Base-by-base conservation (phyloP, 352 stramenopile species). In the Phytophthora litchii region DNA sequence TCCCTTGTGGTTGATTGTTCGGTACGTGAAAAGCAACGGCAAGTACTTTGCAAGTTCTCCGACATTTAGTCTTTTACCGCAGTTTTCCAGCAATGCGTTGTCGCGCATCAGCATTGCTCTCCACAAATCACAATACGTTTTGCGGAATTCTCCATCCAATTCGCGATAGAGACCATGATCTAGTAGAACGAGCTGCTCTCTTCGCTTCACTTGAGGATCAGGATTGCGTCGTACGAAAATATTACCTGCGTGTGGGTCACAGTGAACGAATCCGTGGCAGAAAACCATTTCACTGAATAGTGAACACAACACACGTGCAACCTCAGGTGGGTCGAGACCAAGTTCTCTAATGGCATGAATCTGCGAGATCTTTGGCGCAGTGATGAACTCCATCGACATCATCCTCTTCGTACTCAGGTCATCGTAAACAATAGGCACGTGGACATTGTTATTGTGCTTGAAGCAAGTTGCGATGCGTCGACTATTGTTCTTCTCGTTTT, bases 341-440 rank as follows among this genome's bases (percentile, higher is more conserved):
- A 92, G 67, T 5, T 74, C 75, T 41, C 79, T 48, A 25, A 99
- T 95, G 13, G 72, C 75, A 29, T 93, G 72, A 23, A 92, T 45
- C 57, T 99, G 76, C 31, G 92, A 98, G 47, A 98, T 93, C 65
- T 97, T 95, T 32, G 96, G 94, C 4, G 95, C 97, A 50, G 92
- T 72, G 60, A 99, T 98, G 69, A 98, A 99, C 67, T 97, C 87
- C 97, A 99, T 99, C 11, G 89, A 97, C 14, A 99, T 78, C 41
- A 99, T 84, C 34, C 90, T 70, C 42, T 82, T 73, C n/a, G 86
- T 85, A 34, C 93, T 98, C 32, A 94, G 74, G 9, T 96, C 71
- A 50, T 92, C 85, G 67, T 89, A 91, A 20, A 94, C 83, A 11
- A 83, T 64, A 0, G 96, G 96, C 10, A 99, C 87, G 32, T 78